These are phyloP conservation scores for Ophiostoma perfectum DNA, from an alignment of 2,329 filamentous ascomycete genomes.

Conservation along the genomic window DNA sequence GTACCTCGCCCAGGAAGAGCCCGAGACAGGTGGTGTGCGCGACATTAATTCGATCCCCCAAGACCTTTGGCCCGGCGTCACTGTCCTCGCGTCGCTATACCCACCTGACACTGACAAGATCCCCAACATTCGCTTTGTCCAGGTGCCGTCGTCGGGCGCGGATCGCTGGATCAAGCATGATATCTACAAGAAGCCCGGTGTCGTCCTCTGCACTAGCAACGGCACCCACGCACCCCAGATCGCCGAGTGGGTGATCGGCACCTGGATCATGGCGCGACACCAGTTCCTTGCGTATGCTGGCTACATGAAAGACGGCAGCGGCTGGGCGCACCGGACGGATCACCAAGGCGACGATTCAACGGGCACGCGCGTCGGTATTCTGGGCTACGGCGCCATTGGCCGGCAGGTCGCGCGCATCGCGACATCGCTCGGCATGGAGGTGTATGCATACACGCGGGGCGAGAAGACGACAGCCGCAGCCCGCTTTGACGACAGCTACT, in stretches of 20 bases:
- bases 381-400: constrained; percentile 52
- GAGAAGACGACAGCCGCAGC: constrained; percentile 62
- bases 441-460: constrained; percentile 69
- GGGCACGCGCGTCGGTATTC: constrained; percentile 47
- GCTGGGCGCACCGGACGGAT: constrained; percentile 38
- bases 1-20: constrained; percentile 28
- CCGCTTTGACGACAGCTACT: constrained; percentile 58
- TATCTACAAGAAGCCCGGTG: constrained; percentile 44
- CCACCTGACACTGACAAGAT: constrained; percentile 39
- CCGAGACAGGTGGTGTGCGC: background rate
- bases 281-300: background rate
- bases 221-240: constrained; percentile 56
- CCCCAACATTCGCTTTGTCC: constrained; percentile 47
- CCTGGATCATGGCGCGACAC: constrained; percentile 25
- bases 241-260: constrained; percentile 51
- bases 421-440: constrained; percentile 61
- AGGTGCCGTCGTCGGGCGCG: constrained; percentile 50
- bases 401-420: constrained; percentile 52
- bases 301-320: constrained; percentile 29
- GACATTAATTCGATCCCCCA: constrained; percentile 30
- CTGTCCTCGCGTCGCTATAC: constrained; percentile 36
- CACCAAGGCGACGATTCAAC: constrained; percentile 40
- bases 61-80: constrained; percentile 39
- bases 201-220: constrained; percentile 50
- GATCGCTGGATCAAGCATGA: constrained; percentile 44